phyloP scores from a whole-genome alignment of 371 early-diverging fungal species.

The Gilbertella persicaria region DNA sequence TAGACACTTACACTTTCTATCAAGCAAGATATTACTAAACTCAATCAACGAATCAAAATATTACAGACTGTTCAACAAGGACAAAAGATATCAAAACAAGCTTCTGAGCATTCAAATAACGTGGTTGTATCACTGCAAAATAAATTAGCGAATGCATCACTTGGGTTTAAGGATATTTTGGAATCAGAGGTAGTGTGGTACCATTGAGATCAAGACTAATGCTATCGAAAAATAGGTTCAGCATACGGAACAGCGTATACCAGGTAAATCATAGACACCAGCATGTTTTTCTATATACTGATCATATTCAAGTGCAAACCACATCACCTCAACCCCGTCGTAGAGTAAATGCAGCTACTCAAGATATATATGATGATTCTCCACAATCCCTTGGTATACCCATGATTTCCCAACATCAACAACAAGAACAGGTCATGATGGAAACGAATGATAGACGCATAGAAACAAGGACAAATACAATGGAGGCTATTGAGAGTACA shows the following conservation, averaged over 20 bases:
- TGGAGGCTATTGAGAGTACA: constrained; percentile 94
- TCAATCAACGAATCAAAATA: constrained; percentile 85
- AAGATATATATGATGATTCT: constrained; percentile 31
- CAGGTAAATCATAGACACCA: too few relatives aligned
- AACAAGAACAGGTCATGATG: constrained; percentile 57
- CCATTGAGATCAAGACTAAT: too few relatives aligned
- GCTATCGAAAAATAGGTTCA: too few relatives aligned
- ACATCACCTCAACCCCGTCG: constrained; percentile 58
- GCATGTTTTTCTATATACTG: too few relatives aligned
- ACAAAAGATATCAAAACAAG: constrained; percentile 71
- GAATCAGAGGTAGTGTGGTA: constrained; percentile 82
- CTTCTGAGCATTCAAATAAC: constrained; percentile 85
- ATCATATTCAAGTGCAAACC: too few relatives aligned
- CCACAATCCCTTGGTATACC: constrained; percentile 48
- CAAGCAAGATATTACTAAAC: constrained; percentile 90
- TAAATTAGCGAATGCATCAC: constrained; percentile 83
- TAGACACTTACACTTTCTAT: constrained; percentile 90
- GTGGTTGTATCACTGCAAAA: constrained; percentile 89
- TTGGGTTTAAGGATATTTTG: constrained; percentile 88
- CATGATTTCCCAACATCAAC: constrained; percentile 49
- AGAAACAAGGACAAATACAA: constrained; percentile 84
- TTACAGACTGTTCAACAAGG: constrained; percentile 63
- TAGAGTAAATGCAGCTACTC: constrained; percentile 20
- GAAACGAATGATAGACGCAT: constrained; percentile 67
- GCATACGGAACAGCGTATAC: too few relatives aligned